Evolutionary conservation across 2,329 filamentous ascomycete genomes (phyloP).

Genomic region (Arthroderma sp.): DNA sequence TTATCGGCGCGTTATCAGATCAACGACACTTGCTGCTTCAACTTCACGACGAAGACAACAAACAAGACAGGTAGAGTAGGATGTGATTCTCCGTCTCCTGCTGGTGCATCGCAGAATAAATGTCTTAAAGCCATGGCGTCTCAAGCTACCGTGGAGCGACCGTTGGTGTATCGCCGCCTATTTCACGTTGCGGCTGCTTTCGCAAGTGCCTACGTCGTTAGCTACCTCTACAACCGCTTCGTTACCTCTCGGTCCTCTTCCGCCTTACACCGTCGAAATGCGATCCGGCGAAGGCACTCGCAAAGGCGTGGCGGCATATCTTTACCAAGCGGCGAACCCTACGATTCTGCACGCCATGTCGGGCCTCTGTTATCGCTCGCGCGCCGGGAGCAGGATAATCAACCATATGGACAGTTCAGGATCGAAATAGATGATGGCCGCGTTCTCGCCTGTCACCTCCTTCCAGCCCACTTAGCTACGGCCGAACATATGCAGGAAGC

Average conservation of each 20-base stretch:
- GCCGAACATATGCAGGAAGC: slow-evolving; percentile 30
- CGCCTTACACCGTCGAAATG: slow-evolving; percentile 26
- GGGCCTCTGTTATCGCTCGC: slow-evolving; percentile 28
- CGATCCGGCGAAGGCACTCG: slow-evolving; percentile 21
- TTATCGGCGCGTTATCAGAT: no score
- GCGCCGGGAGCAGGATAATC: slow-evolving; percentile 27
- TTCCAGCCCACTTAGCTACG: slow-evolving; percentile 30
- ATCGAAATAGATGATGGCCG: slow-evolving; percentile 30
- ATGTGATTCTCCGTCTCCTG: no score
- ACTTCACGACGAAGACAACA: no score
- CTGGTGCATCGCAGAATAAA: no score
- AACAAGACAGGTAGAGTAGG: no score
- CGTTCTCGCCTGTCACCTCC: slow-evolving; percentile 27
- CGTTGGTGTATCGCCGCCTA: slow-evolving; percentile 22
- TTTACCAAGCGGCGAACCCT: slow-evolving; percentile 7
- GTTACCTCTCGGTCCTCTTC: slow-evolving; percentile 13
- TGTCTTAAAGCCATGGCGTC: no score
- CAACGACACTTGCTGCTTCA: no score
- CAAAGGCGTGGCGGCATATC: slow-evolving; percentile 10
- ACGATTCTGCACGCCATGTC: slow-evolving; percentile 1
- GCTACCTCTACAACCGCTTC: slow-evolving; percentile 26
- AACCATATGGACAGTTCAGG: slow-evolving; percentile 30
- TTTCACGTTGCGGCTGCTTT: slow-evolving; percentile 30
- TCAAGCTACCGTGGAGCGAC: no score
- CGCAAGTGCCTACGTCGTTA: slow-evolving; percentile 28